Evolutionary conservation across 2,329 filamentous ascomycete genomes (phyloP).

Genomic region (Epichloe sibirici): DNA sequence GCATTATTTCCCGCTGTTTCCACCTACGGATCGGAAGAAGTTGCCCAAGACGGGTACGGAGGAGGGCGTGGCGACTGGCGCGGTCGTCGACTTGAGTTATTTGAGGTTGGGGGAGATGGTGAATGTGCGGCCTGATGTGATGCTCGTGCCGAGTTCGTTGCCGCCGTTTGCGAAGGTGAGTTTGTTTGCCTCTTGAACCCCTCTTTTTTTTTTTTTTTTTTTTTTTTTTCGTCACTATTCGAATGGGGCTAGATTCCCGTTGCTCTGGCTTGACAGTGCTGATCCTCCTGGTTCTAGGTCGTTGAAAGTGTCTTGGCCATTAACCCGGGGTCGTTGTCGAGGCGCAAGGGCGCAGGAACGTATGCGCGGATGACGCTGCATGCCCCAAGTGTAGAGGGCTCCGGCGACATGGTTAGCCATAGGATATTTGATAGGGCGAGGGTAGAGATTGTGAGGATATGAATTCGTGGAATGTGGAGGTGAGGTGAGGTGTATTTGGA

Average conservation of each 20-base stretch:
- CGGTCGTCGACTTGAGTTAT: conserved; percentile 72
- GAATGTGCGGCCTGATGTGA: conserved; percentile 70
- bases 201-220: not conserved
- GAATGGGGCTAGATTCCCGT: not conserved
- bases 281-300: conserved; percentile 43
- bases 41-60: conserved; percentile 52
- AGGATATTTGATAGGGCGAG: conserved; percentile 70
- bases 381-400: conserved; percentile 48
- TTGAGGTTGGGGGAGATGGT: conserved; percentile 85
- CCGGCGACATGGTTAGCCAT: conserved; percentile 54
- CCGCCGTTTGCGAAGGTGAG: conserved; percentile 79
- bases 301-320: conserved; percentile 82
- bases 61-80: conserved; percentile 53
- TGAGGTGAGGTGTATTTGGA: not conserved
- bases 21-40: conserved; percentile 57
- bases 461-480: conserved; percentile 8
- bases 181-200: not conserved
- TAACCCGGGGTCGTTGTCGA: conserved; percentile 81
- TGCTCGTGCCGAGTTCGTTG: conserved; percentile 71
- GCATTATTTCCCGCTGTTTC: conserved; percentile 84
- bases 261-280: not conserved
- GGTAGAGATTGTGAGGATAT: conserved; percentile 78
- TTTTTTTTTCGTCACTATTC: too few species aligned
- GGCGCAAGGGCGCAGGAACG: conserved; percentile 72
- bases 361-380: conserved; percentile 71